Base-by-base conservation (phyloP, 306 rosid genomes). In the Arachis hypogaea region DNA sequence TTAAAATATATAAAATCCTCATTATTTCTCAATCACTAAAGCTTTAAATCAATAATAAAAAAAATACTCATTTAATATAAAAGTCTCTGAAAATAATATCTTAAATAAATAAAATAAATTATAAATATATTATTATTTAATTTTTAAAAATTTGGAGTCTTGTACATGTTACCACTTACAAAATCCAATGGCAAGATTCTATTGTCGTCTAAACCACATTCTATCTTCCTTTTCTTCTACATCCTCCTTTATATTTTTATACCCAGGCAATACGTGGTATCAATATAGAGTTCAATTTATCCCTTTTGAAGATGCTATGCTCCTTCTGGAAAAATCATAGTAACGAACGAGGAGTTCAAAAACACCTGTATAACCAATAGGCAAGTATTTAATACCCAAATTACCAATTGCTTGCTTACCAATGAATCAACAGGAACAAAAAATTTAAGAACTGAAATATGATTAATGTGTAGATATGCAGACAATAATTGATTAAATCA, bases 141-240 rank as follows among this genome's bases (percentile, higher is more conserved):
- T 22, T 22, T 22, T 22, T 1, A 22, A 22, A 22, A 22, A 0
- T 22, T 22, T 22, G 28, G 28, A 1, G 28, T 22, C 1, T 22
- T 22, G 1, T 1, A 22, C 41, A 68, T 28, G 42, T 33, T 55
- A 16, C 45, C 60, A 71, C 61, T 80, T 55, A 33, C 67, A 73
- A 66, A 82, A 82, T 59, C 74, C 64, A 60, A 64, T 44, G 59
- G 36, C 38, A 77, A 60, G 73, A 56, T 47, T 47, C 64, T 51
- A 38, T 65, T 52, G 77, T 58, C 51, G 40, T 45, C 60, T 61
- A 61, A 76, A 76, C 62, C 72, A 52, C 78, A 73, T 72, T 72
- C 61, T 77, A 29, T 45, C 41, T 38, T 69, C 28, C 28, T 22
- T 22, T 22, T 22, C 81, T 67, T 41, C 77, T 69, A 12, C 74